Evolutionary conservation across 148 eudicot genomes (phyloP), one percentile per base, ranked within the genome.

Genomic region (Gaultheria prostrata): DNA sequence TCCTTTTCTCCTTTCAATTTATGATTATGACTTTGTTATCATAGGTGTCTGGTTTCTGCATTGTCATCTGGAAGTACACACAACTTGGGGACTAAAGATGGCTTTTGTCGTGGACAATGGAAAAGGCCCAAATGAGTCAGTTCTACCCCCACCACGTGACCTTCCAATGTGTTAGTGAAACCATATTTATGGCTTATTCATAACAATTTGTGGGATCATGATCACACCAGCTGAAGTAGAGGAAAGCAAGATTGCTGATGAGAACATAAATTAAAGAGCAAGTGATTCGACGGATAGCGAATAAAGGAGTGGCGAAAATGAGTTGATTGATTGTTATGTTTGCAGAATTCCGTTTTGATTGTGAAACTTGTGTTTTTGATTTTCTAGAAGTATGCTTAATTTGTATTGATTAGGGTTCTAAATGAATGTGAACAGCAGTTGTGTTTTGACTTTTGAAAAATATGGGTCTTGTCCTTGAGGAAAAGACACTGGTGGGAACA

Each of bases 31-130:
- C 46, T 71, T 82, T n/a, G 26, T 39, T 15, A 17, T 9, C 86
- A 75, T 76, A 93, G 94, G 97, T n/a, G 88, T 93, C 49, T 93
- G 97, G 94, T 93, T 93, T 54, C 54, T 93, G 90, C 95, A 93
- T 82, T 93, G 95, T 39, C 95, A 93, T 89, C 78, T 93, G 80
- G 96, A 93, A 76, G 92, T 93, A 56, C 96, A 93, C 91, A 93
- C 96, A 1, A 86, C 91, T 79, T 93, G 96, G 96, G 96, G 96
- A 65, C 80, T 93, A n/a, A 93, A 93, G 88, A 92, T 90, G 93
- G 96, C 91, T 77, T 93, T 93, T 82, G 35, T 93, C 65, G 92
- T 93, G 53, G 94, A 92, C 39, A 88, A 93, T 86, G 96, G 96
- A 18, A 80, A 90, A 67, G 91, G 92, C 17, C 93, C 92, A 8